Percentiles rank a stretch among this genome's conserved stretches.
Evolutionary conservation across 2,329 filamentous ascomycete species (phyloP).

Genomic region (Trichoderma sp.): DNA sequence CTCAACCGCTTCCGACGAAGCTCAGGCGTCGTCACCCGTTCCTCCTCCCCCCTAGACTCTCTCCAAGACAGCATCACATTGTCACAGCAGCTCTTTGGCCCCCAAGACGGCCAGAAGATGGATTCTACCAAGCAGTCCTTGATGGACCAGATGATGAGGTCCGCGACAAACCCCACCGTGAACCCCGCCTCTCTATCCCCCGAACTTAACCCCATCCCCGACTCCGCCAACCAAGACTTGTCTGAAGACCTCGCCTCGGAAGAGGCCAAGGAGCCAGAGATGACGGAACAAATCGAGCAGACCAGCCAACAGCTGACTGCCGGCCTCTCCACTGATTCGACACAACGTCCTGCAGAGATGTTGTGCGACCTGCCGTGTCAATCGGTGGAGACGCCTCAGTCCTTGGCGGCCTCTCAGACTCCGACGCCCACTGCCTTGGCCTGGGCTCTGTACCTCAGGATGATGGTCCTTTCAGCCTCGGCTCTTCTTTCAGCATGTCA

Average conservation of each 20-base stretch:
- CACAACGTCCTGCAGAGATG: constrained; percentile 99
- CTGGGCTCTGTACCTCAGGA: constrained; percentile 57
- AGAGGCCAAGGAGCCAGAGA: constrained; percentile 13
- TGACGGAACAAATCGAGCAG: constrained; percentile 22
- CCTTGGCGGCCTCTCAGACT: constrained; percentile 48
- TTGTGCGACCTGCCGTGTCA: constrained; percentile 99
- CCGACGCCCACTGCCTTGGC: constrained; percentile 43
- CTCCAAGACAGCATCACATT: constrained; percentile 55
- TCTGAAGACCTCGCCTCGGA: constrained; percentile 31
- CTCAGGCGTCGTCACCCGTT: constrained; percentile 45
- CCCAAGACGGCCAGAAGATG: constrained; percentile 44
- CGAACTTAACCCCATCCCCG: constrained; percentile 54
- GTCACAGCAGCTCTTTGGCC: constrained; percentile 60
- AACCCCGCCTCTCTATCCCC: constrained; percentile 65
- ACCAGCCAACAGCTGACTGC: constrained; percentile 32
- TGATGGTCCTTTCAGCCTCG: constrained; percentile 67
- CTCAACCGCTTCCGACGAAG: constrained; percentile 51
- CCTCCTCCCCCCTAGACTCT: constrained; percentile 46
- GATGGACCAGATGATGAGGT: constrained; percentile 48
- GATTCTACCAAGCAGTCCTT: constrained; percentile 36
- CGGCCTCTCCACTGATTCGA: constrained; percentile 74
- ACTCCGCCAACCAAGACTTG: constrained; percentile 30
- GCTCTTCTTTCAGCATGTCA: constrained; percentile 69
- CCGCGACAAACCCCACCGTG: constrained; percentile 51
- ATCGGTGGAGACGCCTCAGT: constrained; percentile 67